These are phyloP conservation scores for Lolium multiflorum DNA, from an alignment of 176 grass and related monocot species.

Conservation along the genomic window DNA sequence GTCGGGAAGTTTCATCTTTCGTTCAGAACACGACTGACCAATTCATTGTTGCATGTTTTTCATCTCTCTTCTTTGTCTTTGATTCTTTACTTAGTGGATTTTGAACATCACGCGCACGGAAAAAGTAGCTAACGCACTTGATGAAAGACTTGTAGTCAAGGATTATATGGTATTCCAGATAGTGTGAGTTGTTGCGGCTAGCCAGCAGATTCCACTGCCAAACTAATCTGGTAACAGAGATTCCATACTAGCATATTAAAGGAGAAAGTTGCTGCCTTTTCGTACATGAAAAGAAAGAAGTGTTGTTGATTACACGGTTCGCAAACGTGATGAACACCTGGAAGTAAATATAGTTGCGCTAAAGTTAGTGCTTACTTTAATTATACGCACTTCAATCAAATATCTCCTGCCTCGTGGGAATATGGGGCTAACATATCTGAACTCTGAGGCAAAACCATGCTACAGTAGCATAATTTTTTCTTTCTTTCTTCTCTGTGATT, in stretches of 20 bases:
- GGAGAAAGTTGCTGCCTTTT: not conserved
- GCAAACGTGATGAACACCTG: slow-evolving; percentile 1
- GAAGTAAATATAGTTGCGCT: not conserved
- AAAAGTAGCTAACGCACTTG: not conserved
- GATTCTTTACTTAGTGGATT: not conserved
- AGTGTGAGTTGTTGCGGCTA: not conserved
- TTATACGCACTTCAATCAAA: not conserved
- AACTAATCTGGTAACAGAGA: slow-evolving; percentile 11
- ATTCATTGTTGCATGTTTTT: not conserved
- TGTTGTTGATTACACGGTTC: not conserved
- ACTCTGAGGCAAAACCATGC: not conserved
- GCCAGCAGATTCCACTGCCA: slow-evolving; percentile 6
- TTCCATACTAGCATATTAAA: not conserved
- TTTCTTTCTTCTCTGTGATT: not conserved
- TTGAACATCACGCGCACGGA: not conserved
- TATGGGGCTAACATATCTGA: too few species aligned
- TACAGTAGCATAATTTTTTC: not conserved
- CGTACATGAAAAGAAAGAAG: not conserved
- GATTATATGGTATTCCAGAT: not conserved
- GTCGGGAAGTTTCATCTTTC: not conserved
- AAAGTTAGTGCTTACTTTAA: not conserved
- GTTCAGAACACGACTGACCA: not conserved
- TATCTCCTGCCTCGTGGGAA: not conserved
- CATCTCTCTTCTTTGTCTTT: not conserved
- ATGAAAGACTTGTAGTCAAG: not conserved